Conservation (phyloP, 2,329 filamentous ascomycete species). For the Fusarium pseudonygamai region DNA sequence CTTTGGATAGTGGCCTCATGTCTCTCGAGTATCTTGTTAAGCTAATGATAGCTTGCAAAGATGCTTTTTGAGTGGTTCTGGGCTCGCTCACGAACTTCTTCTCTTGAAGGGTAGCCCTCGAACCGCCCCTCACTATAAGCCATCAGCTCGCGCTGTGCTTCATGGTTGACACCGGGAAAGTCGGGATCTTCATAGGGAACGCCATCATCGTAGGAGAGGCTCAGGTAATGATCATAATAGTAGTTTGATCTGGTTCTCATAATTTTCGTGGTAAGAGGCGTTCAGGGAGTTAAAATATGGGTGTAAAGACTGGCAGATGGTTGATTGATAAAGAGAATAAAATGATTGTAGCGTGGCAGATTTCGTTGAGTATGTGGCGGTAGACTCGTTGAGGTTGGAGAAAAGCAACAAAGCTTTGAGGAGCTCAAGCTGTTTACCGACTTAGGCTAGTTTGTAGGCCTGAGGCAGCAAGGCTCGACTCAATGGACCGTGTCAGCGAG, state of each 20-base stretch:
- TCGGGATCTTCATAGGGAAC: neutral
- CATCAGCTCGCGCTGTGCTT: neutral
- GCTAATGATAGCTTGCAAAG: neutral
- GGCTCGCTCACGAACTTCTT: neutral
- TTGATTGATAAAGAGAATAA: too few relatives aligned
- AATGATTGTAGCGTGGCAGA: neutral
- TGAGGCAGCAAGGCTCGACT: neutral
- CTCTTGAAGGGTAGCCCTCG: accelerated
- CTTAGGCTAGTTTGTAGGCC: accelerated
- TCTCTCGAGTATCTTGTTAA: slow-evolving; percentile 53
- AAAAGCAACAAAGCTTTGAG: neutral
- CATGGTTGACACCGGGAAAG: accelerated
- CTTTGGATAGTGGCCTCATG: slow-evolving; percentile 62
- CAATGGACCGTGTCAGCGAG: neutral
- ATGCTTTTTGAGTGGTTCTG: neutral
- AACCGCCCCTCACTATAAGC: neutral
- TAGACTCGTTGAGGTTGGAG: neutral
- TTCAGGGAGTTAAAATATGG: neutral
- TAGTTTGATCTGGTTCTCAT: neutral
- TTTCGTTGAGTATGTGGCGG: neutral
- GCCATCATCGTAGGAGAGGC: neutral
- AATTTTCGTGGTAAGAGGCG: neutral
- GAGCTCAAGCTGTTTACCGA: neutral
- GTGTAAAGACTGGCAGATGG: too few relatives aligned
- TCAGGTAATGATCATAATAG: neutral